Evolutionary conservation across 1,139 yeast genomes (phyloP).

Genomic region (Debaryomyces fabryi): DNA sequence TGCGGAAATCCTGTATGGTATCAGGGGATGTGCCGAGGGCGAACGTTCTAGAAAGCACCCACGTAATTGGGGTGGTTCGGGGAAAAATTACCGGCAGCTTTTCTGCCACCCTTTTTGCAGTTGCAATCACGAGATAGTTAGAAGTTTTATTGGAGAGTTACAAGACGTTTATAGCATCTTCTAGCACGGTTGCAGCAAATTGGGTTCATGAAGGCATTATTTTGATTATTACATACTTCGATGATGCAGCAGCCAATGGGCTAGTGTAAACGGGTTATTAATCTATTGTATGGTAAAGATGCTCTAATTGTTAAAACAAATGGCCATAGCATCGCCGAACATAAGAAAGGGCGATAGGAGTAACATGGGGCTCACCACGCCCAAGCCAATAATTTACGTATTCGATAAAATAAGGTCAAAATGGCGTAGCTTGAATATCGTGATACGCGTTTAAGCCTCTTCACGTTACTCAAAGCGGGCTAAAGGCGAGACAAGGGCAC

Average conservation of each 20-base stretch:
- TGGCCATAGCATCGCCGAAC: not conserved
- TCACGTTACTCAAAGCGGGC: not conserved
- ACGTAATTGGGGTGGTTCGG: not conserved
- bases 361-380: not conserved
- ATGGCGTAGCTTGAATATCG: not conserved
- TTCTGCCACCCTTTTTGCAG: no score
- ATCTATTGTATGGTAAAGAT: not conserved
- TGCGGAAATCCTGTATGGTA: not conserved
- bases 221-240: not conserved
- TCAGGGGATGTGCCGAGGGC: not conserved
- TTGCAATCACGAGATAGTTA: not conserved
- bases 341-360: not conserved
- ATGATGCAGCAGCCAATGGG: not conserved
- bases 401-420: not conserved
- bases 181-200: not conserved
- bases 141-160: not conserved
- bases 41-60: not conserved
- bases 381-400: not conserved
- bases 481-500: not conserved
- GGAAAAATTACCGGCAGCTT: not conserved
- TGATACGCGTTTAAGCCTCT: not conserved
- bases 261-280: not conserved
- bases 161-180: not conserved
- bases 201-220: not conserved
- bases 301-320: not conserved